These are phyloP conservation scores for Colletotrichum sp. DNA, from an alignment of 2,329 filamentous ascomycete species.

Conservation along the genomic window DNA sequence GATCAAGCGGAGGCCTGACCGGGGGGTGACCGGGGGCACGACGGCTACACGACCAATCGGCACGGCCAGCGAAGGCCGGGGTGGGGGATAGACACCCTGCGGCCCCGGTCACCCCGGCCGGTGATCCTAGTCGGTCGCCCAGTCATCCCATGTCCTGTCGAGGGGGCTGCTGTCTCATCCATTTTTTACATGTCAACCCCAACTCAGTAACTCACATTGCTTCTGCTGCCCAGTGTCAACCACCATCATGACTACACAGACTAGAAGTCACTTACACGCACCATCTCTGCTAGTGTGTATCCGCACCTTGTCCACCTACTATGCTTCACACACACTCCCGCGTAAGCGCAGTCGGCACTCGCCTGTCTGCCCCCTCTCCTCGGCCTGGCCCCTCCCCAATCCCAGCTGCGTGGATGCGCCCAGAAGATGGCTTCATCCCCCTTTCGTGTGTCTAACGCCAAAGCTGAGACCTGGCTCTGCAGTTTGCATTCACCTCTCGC, in stretches of 20 bases:
- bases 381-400: not conserved
- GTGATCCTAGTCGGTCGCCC: not conserved
- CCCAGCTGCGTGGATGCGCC: not conserved
- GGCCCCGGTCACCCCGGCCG: not conserved
- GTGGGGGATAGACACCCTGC: not conserved
- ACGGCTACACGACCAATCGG: conserved; percentile 11
- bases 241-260: not conserved
- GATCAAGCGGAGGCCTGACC: conserved; percentile 4
- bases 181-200: not conserved
- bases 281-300: not conserved
- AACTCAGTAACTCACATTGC: not conserved
- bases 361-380: not conserved
- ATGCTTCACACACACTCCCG: not conserved
- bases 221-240: not conserved
- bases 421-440: not conserved
- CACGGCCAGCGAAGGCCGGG: conserved; percentile 10
- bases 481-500: not conserved
- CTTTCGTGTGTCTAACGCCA: not conserved
- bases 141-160: not conserved
- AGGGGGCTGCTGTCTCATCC: conserved; percentile 6
- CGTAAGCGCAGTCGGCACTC: conserved; percentile 14
- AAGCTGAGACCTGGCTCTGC: not conserved
- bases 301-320: not conserved
- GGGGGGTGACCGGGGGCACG: not conserved
- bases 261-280: not conserved